Base-by-base conservation (phyloP, 345 rosid genomes). In the Carallia brachiata region DNA sequence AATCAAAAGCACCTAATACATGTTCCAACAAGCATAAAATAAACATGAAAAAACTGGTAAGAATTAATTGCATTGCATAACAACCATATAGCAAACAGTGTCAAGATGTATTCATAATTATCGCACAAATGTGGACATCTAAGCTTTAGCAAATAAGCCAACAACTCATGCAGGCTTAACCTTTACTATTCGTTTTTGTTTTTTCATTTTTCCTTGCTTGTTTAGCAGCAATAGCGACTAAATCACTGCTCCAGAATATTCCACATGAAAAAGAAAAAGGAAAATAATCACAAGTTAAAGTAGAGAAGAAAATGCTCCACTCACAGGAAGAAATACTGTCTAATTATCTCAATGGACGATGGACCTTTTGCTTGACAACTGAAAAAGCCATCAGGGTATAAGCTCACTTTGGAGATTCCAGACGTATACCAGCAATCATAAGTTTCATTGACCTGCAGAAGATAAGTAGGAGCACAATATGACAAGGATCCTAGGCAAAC, bases 341-440 rank as follows among this genome's bases (percentile, higher is more conserved):
- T 74, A 60, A 84, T 74, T 80, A 84, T 85, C 85, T 91, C 93
- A 23, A 70, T 19, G 68, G 69, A 63, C 65, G 95, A 84, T 18
- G 90, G 87, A 78, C 88, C 87, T 69, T 84, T 74, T 36, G 87
- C 81, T 59, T 83, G 91, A 82, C 98, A 94, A 74, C 85, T 79
- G 44, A 88, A 91, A 74, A 90, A 80, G 37, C 80, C 82, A 75
- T 91, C 87, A 23, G 47, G 82, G 82, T 88, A 85, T 67, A 94
- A 83, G 79, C 81, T 94, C 69, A 94, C 88, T 79, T 81, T 86
- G 47, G 92, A 84, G 68, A 79, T 62, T 31, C 89, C 89, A 52
- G 85, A 61, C 27, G 85, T 75, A 69, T 90, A 91, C 98, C 96
- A 94, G 86, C 96, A 91, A 73, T 87, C 90, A 64, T 91, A 94